These are phyloP conservation scores for Myxozyma kluyveri DNA, from an alignment of 805 yeast species.

Conservation along the genomic window DNA sequence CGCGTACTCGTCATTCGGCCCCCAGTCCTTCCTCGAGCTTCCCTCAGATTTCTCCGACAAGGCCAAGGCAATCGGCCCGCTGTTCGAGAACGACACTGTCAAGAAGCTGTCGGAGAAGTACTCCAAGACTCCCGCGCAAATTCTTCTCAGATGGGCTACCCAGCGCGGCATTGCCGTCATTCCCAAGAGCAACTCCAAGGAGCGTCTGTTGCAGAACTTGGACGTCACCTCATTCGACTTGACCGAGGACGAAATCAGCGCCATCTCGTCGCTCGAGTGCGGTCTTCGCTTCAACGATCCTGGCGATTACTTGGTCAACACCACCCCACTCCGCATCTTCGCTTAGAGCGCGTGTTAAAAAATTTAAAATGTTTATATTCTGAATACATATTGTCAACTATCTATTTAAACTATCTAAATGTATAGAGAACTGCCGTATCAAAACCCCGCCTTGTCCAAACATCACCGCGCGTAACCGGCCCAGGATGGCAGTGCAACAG, in stretches of 20 bases:
- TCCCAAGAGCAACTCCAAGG: slow-evolving; percentile 55
- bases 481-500: too few relatives aligned
- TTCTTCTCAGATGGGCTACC: slow-evolving; percentile 61
- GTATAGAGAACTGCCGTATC: too few relatives aligned
- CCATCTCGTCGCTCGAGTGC: slow-evolving; percentile 59
- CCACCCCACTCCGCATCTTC: slow-evolving; percentile 3
- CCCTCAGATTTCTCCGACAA: slow-evolving; percentile 51
- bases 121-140: slow-evolving; percentile 58
- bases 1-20: slow-evolving; percentile 81
- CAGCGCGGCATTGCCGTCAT: slow-evolving; percentile 6
- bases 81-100: slow-evolving; percentile 47
- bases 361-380: too few relatives aligned
- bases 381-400: too few relatives aligned
- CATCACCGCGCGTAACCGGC: too few relatives aligned
- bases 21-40: slow-evolving; percentile 71
- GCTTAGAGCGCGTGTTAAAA: too few relatives aligned
- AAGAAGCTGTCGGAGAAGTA: slow-evolving; percentile 57
- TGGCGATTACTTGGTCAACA: slow-evolving; percentile 1
- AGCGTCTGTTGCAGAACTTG: slow-evolving; percentile 61
- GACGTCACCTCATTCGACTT: slow-evolving; percentile 55
- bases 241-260: slow-evolving; percentile 49
- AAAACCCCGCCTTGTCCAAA: too few relatives aligned
- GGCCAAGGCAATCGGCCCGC: slow-evolving; percentile 47
- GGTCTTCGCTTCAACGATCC: slow-evolving; percentile 72
- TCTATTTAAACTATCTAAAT: too few relatives aligned